These are phyloP conservation scores for Tolypocladium tundrense DNA, from an alignment of 2,329 filamentous ascomycete genomes.

Conservation along the genomic window DNA sequence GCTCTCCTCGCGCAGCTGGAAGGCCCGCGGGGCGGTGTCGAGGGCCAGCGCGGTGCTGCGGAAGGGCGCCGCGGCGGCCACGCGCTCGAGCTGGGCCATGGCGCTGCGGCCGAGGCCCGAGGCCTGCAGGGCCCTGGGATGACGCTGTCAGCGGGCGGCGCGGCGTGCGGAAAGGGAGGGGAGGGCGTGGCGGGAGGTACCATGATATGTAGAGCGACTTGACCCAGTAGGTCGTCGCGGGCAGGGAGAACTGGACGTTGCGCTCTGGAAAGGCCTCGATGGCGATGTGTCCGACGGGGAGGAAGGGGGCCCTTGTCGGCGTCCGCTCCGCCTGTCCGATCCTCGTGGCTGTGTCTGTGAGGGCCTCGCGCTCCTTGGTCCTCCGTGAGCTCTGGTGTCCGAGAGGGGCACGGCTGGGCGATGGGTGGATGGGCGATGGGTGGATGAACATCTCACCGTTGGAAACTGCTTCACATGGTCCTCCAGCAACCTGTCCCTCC, in stretches of 20 bases:
- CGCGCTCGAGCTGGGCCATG: conserved; percentile 23
- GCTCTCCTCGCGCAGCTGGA: conserved; percentile 15
- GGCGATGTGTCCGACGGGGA: conserved; percentile 30
- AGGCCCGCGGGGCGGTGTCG: conserved; percentile 21
- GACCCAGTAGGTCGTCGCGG: conserved; percentile 24
- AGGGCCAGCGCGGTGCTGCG: conserved; percentile 22
- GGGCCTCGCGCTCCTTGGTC: conserved; percentile 17
- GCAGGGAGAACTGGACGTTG: conserved; percentile 19
- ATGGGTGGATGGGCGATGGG: not conserved
- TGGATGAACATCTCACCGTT: conserved; percentile 10
- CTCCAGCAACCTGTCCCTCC: conserved; percentile 17
- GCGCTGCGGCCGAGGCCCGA: conserved; percentile 23
- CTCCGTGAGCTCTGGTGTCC: not conserved
- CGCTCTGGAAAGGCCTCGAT: conserved; percentile 21
- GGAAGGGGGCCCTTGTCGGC: conserved; percentile 19
- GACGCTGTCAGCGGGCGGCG: too few species aligned
- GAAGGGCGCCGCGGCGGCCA: conserved; percentile 20
- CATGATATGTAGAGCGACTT: conserved; percentile 30
- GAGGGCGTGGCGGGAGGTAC: not conserved
- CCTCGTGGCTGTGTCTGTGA: conserved; percentile 23
- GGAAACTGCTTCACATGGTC: conserved; percentile 19
- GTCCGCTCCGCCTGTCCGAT: conserved; percentile 16
- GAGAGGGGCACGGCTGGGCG: not conserved
- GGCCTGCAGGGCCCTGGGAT: conserved; percentile 18
- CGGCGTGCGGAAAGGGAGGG: not conserved